phyloP scores from a whole-genome alignment of 768 basidiomycete genomes.

The Grammothele lineata region DNA sequence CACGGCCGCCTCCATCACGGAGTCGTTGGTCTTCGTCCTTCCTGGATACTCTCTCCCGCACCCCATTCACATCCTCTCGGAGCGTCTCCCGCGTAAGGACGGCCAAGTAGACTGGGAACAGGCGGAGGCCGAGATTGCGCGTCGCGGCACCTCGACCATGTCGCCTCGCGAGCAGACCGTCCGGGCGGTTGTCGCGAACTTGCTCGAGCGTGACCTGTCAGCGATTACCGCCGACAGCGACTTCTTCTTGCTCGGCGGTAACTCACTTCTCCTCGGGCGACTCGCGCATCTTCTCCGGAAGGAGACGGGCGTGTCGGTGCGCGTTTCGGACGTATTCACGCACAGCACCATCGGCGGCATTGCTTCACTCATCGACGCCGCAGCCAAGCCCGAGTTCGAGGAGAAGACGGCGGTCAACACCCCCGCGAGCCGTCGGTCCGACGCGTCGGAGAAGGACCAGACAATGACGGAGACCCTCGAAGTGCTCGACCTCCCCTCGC shows the following conservation, averaged over 20 bases:
- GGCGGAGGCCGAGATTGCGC: conserved; percentile 15
- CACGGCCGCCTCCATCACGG: conserved; percentile 15
- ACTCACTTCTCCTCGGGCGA: conserved; percentile 35
- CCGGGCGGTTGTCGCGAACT: conserved; percentile 19
- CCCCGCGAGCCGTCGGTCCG: not conserved
- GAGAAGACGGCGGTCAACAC: conserved; percentile 15
- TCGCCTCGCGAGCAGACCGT: conserved; percentile 13
- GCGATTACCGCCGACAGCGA: conserved; percentile 19
- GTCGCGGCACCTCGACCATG: conserved; percentile 15
- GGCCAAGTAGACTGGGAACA: conserved; percentile 34
- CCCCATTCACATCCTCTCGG: conserved; percentile 30
- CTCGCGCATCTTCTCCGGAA: conserved; percentile 16
- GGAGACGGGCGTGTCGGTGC: conserved; percentile 32
- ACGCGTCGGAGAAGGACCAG: not conserved
- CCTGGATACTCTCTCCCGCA: conserved; percentile 40
- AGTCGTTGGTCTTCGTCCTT: conserved; percentile 22
- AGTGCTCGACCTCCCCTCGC: conserved; percentile 6
- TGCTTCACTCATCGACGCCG: conserved; percentile 31
- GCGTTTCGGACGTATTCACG: conserved; percentile 37
- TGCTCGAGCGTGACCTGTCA: conserved; percentile 16
- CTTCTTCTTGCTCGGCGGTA: conserved; percentile 38
- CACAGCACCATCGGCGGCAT: conserved; percentile 41
- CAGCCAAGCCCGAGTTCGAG: not conserved
- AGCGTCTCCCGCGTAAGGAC: conserved; percentile 2
- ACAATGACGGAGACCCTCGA: conserved; percentile 1